Evolutionary conservation across 2,329 filamentous ascomycete species (phyloP).

Genomic region (Apiospora arundinis): DNA sequence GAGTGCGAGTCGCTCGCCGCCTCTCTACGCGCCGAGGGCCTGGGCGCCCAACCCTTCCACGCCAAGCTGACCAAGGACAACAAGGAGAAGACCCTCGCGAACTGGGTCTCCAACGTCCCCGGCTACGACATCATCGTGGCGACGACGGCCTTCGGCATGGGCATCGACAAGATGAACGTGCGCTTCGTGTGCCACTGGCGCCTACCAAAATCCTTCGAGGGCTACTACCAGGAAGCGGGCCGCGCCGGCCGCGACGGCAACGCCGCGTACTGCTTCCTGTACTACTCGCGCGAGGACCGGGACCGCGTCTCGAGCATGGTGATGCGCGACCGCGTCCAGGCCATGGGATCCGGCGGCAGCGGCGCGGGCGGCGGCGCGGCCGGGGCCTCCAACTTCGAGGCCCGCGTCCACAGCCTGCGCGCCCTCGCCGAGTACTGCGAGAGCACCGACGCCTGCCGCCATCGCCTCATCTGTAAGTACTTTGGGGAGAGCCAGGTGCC

Average conservation of each 20-base stretch:
- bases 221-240: constrained; percentile 95
- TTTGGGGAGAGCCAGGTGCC: constrained; percentile 71
- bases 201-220: constrained; percentile 91
- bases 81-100: constrained; percentile 73
- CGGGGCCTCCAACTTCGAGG: constrained; percentile 46
- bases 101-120: constrained; percentile 74
- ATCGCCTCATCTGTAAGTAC: constrained; percentile 76
- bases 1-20: constrained; percentile 76
- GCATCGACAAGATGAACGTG: constrained; percentile 94
- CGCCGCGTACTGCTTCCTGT: constrained; percentile 84
- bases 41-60: constrained; percentile 78
- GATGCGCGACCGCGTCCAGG: constrained; percentile 49
- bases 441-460: constrained; percentile 73
- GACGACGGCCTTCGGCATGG: constrained; percentile 97
- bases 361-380: constrained; percentile 42
- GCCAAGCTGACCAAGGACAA: constrained; percentile 70
- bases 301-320: constrained; percentile 72
- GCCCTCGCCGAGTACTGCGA: constrained; percentile 84
- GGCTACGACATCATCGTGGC: constrained; percentile 93
- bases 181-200: constrained; percentile 96
- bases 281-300: constrained; percentile 87
- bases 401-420: constrained; percentile 67
- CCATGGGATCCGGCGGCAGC: not conserved
- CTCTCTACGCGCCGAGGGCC: constrained; percentile 69
- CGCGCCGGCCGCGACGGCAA: constrained; percentile 90